Conservation (phyloP, 148 eudicot species). For the Rhododendron kiyosumense region DNA sequence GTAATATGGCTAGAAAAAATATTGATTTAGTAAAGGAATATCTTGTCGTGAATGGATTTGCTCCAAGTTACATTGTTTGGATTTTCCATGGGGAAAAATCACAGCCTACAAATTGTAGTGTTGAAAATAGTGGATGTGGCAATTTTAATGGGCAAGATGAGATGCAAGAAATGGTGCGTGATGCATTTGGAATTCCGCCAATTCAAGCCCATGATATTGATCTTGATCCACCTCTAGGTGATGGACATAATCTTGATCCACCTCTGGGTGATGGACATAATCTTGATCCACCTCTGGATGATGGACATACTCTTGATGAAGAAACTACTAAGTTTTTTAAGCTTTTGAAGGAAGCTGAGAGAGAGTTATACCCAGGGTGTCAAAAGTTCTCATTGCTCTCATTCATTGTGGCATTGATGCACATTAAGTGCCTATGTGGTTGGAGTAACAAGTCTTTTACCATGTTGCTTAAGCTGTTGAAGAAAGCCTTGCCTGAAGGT, state of each 20-base stretch:
- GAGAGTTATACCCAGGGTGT: constrained; percentile 2
- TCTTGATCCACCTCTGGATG: too few relatives aligned
- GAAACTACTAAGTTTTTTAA: not conserved
- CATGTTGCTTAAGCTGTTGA: not conserved
- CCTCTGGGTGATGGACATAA: not conserved
- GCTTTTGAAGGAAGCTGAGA: not conserved
- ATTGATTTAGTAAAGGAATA: too few relatives aligned
- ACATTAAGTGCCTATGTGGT: not conserved
- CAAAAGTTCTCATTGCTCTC: not conserved
- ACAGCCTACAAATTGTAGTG: too few relatives aligned
- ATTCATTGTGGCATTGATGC: not conserved
- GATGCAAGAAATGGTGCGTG: not conserved
- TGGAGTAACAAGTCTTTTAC: not conserved
- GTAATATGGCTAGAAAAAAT: too few relatives aligned
- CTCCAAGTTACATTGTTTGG: too few relatives aligned
- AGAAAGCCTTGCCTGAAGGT: not conserved
- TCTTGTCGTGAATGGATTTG: too few relatives aligned
- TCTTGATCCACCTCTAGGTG: not conserved
- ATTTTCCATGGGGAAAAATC: too few relatives aligned
- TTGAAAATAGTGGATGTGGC: too few relatives aligned
- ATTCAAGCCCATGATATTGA: not conserved
- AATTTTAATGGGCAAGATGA: too few relatives aligned
- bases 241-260: not conserved
- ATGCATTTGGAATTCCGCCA: not conserved
- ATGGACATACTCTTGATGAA: not conserved